These are phyloP conservation scores for Wickerhamiella dianesei DNA, from an alignment of 805 yeast genomes.

Conservation along the genomic window DNA sequence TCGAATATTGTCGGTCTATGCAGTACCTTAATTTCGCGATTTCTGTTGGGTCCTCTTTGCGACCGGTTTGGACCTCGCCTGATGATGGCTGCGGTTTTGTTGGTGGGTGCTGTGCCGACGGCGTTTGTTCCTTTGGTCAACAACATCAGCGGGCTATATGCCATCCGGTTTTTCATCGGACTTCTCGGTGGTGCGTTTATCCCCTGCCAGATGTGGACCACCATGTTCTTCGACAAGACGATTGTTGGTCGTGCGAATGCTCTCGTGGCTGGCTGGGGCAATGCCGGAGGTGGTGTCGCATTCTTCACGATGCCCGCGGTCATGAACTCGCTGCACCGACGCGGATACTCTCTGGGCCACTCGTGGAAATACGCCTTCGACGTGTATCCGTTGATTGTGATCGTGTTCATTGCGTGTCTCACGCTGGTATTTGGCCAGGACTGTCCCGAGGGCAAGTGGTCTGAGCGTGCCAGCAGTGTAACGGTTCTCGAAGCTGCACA, in stretches of 20 bases:
- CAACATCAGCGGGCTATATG: conserved; percentile 20
- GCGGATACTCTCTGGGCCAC: conserved; percentile 8
- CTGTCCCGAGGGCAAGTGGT: conserved; percentile 29
- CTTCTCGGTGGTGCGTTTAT: conserved; percentile 21
- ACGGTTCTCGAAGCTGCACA: conserved; percentile 2
- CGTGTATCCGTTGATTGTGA: conserved; percentile 25
- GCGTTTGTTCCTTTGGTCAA: conserved; percentile 13
- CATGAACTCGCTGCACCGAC: conserved; percentile 1
- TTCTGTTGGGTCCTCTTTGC: conserved; percentile 11
- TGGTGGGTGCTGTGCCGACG: conserved; percentile 13
- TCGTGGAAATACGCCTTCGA: conserved; percentile 13
- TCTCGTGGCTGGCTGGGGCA: conserved; percentile 14
- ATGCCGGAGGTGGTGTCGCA: conserved; percentile 16
- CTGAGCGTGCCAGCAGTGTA: conserved; percentile 17
- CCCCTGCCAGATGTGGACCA: conserved; percentile 13
- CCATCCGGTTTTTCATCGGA: conserved; percentile 24
- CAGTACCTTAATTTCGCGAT: conserved; percentile 11
- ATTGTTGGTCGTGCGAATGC: conserved; percentile 11
- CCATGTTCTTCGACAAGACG: conserved; percentile 11
- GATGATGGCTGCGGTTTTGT: conserved; percentile 8
- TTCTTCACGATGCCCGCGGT: conserved; percentile 14
- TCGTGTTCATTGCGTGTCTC: conserved; percentile 21
- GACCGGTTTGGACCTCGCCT: conserved; percentile 12
- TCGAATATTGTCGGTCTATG: conserved; percentile 13
- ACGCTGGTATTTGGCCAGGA: conserved; percentile 23